Conservation (phyloP, 2,329 filamentous ascomycete genomes). For the Periconia sp. region DNA sequence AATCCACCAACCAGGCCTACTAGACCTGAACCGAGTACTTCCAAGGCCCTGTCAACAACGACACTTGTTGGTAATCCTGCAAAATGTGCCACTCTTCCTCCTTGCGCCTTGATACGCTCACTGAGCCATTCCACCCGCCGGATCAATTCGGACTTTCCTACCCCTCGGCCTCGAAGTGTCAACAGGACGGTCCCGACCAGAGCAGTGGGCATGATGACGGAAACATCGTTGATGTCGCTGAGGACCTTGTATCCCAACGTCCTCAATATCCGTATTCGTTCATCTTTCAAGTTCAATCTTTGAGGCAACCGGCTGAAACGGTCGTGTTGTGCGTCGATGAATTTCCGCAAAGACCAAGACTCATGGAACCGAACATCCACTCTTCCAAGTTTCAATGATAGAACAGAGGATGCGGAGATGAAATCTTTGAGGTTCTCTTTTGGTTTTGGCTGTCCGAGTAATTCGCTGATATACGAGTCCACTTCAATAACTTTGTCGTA, state of each 20-base stretch:
- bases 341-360: slow-evolving; percentile 86
- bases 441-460: slow-evolving; percentile 90
- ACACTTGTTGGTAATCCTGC: slow-evolving; percentile 75
- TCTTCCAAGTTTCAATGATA: slow-evolving; percentile 84
- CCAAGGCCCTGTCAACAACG: slow-evolving; percentile 86
- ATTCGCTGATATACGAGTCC: slow-evolving; percentile 84
- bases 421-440: slow-evolving; percentile 93
- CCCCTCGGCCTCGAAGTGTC: slow-evolving; percentile 86
- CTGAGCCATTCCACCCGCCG: slow-evolving; percentile 90
- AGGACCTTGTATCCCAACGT: slow-evolving; percentile 91
- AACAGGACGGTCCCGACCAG: slow-evolving; percentile 91
- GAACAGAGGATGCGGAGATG: slow-evolving; percentile 81
- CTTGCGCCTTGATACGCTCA: slow-evolving; percentile 77
- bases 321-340: slow-evolving; percentile 74
- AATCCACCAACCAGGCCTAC: slow-evolving; percentile 79
- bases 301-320: slow-evolving; percentile 50
- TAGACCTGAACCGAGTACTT: slow-evolving; percentile 86
- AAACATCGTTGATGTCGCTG: slow-evolving; percentile 91
- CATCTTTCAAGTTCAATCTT: slow-evolving; percentile 43
- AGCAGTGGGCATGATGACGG: slow-evolving; percentile 97
- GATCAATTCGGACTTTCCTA: slow-evolving; percentile 82
- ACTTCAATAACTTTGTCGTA: slow-evolving; percentile 99
- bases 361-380: slow-evolving; percentile 97
- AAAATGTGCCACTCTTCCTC: slow-evolving; percentile 92
- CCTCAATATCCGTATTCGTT: slow-evolving; percentile 72